Evolutionary conservation across 352 stramenopile genomes (phyloP).

Genomic region (Globisporangium yorkense): DNA sequence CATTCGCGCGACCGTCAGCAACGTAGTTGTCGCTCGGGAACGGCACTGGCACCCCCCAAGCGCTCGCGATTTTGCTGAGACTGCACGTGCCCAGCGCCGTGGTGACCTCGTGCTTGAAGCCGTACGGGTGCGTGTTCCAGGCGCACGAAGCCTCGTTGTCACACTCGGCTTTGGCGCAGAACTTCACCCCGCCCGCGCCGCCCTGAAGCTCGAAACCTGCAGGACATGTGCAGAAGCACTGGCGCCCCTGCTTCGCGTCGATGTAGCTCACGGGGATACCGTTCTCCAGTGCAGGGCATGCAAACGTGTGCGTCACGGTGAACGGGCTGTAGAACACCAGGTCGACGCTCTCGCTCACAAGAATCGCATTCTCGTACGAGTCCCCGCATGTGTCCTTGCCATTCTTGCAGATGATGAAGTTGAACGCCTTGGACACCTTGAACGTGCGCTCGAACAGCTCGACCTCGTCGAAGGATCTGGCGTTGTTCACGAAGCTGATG

Average conservation of each 20-base stretch:
- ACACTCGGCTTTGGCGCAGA: conserved; percentile 21
- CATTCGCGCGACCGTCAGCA: conserved; percentile 8
- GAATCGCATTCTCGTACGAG: conserved; percentile 32
- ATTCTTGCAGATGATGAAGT: conserved; percentile 13
- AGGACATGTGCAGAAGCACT: conserved; percentile 60
- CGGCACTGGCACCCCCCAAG: conserved; percentile 34
- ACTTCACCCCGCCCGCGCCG: conserved; percentile 14
- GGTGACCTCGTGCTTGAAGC: conserved; percentile 33
- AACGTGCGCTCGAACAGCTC: conserved; percentile 13
- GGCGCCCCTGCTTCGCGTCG: conserved; percentile 18
- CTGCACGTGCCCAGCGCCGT: conserved; percentile 2
- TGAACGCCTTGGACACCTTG: conserved; percentile 12
- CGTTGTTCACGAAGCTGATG: conserved; percentile 17
- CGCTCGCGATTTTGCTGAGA: conserved; percentile 20
- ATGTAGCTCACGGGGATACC: conserved; percentile 47
- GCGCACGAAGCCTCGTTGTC: conserved; percentile 26
- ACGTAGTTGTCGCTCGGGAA: conserved; percentile 60
- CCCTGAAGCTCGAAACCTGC: conserved; percentile 22
- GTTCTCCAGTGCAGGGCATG: conserved; percentile 26
- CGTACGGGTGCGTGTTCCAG: conserved; percentile 32
- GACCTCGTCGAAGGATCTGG: conserved; percentile 13
- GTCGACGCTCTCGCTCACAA: conserved; percentile 27
- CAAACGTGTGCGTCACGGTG: conserved; percentile 25
- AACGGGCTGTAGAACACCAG: conserved; percentile 67
- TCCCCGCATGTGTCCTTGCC: conserved; percentile 12